These are phyloP conservation scores for Halophytophthora batemanensis DNA, from an alignment of 352 stramenopile genomes.

Conservation along the genomic window DNA sequence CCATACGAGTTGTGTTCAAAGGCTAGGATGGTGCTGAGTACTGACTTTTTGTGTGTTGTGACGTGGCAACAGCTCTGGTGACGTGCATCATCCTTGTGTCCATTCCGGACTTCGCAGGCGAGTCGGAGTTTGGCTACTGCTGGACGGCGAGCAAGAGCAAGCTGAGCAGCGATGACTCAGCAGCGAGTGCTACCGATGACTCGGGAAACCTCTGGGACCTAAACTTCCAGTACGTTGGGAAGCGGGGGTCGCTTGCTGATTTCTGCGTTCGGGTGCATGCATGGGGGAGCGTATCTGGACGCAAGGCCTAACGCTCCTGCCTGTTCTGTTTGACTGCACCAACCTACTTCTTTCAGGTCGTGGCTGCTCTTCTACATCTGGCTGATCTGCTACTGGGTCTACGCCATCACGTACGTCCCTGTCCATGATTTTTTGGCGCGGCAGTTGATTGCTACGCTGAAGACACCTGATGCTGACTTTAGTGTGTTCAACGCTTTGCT, in stretches of 20 bases:
- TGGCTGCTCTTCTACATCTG: slow-evolving; percentile 87
- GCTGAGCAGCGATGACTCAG: slow-evolving; percentile 18
- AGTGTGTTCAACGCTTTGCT: slow-evolving; percentile 4
- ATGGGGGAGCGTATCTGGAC: neutral
- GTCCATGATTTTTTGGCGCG: no score
- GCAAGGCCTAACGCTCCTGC: neutral
- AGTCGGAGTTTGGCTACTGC: slow-evolving; percentile 84
- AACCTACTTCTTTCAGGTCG: slow-evolving; percentile 34
- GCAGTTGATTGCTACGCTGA: neutral
- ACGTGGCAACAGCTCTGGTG: slow-evolving; percentile 35
- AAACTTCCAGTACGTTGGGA: slow-evolving; percentile 67
- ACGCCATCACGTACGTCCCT: slow-evolving; percentile 64
- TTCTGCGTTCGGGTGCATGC: neutral
- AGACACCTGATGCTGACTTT: neutral
- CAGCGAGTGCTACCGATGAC: slow-evolving; percentile 15
- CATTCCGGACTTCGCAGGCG: slow-evolving; percentile 62
- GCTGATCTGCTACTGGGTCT: slow-evolving; percentile 85
- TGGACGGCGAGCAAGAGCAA: slow-evolving; percentile 78
- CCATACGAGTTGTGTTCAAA: no score
- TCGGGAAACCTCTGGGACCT: slow-evolving; percentile 77
- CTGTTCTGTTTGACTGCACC: slow-evolving; percentile 3
- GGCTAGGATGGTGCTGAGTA: no score
- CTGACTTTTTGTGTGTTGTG: slow-evolving; percentile 3
- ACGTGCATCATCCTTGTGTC: slow-evolving; percentile 70
- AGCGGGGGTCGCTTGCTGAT: no score